phyloP scores from a whole-genome alignment of 2,329 filamentous ascomycete genomes.

The Sphaerostilbella broomeana region DNA sequence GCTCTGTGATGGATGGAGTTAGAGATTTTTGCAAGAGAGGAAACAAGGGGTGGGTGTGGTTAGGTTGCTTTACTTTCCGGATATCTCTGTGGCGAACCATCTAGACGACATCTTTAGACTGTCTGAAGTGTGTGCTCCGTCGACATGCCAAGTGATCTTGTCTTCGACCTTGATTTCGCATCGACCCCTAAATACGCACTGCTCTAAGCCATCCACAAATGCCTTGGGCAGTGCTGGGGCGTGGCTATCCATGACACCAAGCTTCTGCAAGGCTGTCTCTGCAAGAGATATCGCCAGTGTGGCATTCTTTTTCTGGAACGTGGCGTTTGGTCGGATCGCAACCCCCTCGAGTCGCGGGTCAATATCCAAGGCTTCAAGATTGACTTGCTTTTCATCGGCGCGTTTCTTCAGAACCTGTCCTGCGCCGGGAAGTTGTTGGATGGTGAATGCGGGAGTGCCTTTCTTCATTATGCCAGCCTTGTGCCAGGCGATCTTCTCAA shows the following conservation, averaged over 20 bases:
- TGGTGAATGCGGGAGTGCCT: slow-evolving; percentile 51
- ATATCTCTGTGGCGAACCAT: slow-evolving; percentile 65
- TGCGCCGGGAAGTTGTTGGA: slow-evolving; percentile 43
- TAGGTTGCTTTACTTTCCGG: slow-evolving; percentile 22
- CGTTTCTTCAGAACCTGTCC: slow-evolving; percentile 41
- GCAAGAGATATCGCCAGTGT: slow-evolving; percentile 47
- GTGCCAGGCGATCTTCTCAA: slow-evolving; percentile 66
- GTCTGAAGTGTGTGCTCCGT: slow-evolving; percentile 88
- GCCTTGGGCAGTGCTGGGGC: slow-evolving; percentile 46
- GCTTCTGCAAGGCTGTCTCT: slow-evolving; percentile 39
- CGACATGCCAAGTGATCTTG: slow-evolving; percentile 72
- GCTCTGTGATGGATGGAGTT: slow-evolving; percentile 18
- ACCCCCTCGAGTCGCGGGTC: slow-evolving; percentile 42
- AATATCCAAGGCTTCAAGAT: slow-evolving; percentile 39
- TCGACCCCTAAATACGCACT: slow-evolving; percentile 70
- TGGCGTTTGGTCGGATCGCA: slow-evolving; percentile 44
- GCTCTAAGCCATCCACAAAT: slow-evolving; percentile 67
- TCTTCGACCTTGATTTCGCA: slow-evolving; percentile 57
- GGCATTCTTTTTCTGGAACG: slow-evolving; percentile 55
- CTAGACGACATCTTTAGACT: slow-evolving; percentile 74
- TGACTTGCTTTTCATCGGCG: slow-evolving; percentile 46
- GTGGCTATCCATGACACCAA: slow-evolving; percentile 30
- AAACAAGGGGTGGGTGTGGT: no score
- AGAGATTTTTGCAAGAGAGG: background rate
- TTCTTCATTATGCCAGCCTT: slow-evolving; percentile 65